phyloP scores from a whole-genome alignment of 768 basidiomycete genomes.

The Tulasnella calospora region DNA sequence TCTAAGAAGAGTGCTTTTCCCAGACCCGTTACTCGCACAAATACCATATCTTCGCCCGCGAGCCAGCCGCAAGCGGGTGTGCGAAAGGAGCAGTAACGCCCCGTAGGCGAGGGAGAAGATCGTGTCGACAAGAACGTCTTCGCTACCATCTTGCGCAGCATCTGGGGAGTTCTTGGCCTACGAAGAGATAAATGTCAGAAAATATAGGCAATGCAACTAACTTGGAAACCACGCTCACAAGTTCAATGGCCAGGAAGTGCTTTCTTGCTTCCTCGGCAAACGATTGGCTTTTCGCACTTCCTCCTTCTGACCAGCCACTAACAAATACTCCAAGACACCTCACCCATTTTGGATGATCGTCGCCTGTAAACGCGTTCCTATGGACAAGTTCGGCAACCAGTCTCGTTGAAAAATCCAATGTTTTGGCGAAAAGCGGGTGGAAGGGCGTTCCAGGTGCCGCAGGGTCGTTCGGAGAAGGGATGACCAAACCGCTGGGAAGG shows the following conservation, averaged over 20 bases:
- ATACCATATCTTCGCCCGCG: slow-evolving; percentile 94
- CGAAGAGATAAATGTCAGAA: background rate
- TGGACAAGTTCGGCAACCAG: slow-evolving; percentile 72
- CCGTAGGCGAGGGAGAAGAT: slow-evolving; percentile 95
- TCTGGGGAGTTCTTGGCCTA: slow-evolving; percentile 56
- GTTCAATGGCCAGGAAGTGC: slow-evolving; percentile 74
- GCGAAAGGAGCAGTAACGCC: slow-evolving; percentile 86
- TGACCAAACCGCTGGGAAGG: slow-evolving; percentile 49
- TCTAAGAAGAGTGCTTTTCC: slow-evolving; percentile 93
- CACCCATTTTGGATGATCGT: slow-evolving; percentile 55
- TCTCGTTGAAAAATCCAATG: slow-evolving; percentile 66
- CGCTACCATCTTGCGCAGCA: slow-evolving; percentile 39
- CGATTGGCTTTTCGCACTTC: slow-evolving; percentile 34
- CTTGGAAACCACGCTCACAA: slow-evolving; percentile 35
- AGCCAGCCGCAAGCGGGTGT: slow-evolving; percentile 82
- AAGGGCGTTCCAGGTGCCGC: slow-evolving; percentile 49
- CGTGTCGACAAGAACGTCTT: slow-evolving; percentile 79
- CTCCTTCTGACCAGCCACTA: slow-evolving; percentile 51
- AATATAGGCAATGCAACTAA: background rate
- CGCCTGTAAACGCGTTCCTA: slow-evolving; percentile 49
- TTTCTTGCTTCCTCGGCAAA: slow-evolving; percentile 54
- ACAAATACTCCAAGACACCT: slow-evolving; percentile 70
- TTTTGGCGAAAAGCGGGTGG: slow-evolving; percentile 53
- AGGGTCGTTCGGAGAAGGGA: slow-evolving; percentile 43
- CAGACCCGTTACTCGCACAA: slow-evolving; percentile 91